Evolutionary conservation across 164 flowering plant genomes (phyloP), one percentile per base, ranked within the genome.

Genomic region (Aristolochia contorta): DNA sequence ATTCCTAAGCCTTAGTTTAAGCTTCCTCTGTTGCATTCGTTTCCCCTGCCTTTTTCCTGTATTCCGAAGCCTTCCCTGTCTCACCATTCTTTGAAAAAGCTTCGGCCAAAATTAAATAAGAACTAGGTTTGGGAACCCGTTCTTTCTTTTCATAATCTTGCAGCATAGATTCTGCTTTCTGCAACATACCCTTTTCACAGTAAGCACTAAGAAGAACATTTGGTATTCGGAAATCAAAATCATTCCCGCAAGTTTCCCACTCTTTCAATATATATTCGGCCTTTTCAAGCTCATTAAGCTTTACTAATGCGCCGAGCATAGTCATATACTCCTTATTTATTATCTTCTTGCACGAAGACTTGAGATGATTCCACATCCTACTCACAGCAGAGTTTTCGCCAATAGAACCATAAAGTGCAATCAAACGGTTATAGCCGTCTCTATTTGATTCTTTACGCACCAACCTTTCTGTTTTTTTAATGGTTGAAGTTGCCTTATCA

Each of bases 281-380:
- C 41, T 77, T 86, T 32, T 71, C 73, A 60, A 83, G 54, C 53
- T 82, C 83, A 37, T 74, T 77, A 12, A 80, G 41, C 71, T 70
- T 75, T 47, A 71, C 22, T 10, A 83, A 60, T 1, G 81, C 74
- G 12, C 61, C 55, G 23, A 82, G 65, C 75, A 82, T 71, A 53
- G 66, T 10, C 14, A 30, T 27, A 62, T 74, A 79, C 19, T 65
- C 72, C 22, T 58, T 62, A 50, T 78, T 82, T 9, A 59, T 45
- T 6, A 74, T 21, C 56, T 51, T 69, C 20, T 25, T 62, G 1
- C 22, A 52, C 12, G 43, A 37, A 37, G 67, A 37, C 2, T 43
- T 47, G 70, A 74, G 78, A 74, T 71, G 54, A 16, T 61, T 54
- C 84, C 82, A 78, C 18, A 78, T 51, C 10, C 80, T 55, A 47